Conservation (phyloP, 148 eudicot species). For the Fallopia convolvulus region DNA sequence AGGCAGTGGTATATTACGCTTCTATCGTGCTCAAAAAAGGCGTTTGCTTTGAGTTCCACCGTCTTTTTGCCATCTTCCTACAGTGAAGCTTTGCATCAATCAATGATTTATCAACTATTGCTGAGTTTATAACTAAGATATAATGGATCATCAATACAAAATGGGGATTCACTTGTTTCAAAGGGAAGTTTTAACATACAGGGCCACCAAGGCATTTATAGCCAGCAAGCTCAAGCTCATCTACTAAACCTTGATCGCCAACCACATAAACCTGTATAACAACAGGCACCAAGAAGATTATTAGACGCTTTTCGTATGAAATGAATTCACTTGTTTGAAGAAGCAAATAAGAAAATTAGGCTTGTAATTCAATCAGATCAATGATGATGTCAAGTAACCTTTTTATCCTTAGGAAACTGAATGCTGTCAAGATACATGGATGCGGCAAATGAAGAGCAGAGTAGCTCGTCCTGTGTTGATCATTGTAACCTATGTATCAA, state of each 20-base stretch:
- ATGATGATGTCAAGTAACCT: constrained; percentile 31
- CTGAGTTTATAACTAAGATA: no score
- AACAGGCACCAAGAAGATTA: neutral
- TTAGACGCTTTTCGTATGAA: neutral
- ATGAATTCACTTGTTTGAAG: neutral
- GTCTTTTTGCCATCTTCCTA: constrained; percentile 75
- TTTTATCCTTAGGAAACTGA: constrained; percentile 54
- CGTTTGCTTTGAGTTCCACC: constrained; percentile 40
- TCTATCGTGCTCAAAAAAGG: constrained; percentile 65
- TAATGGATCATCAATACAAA: no score
- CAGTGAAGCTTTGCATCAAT: constrained; percentile 4
- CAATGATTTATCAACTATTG: neutral
- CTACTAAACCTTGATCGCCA: constrained; percentile 84
- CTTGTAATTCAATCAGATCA: neutral
- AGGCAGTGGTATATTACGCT: constrained; percentile 41
- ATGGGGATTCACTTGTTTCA: no score
- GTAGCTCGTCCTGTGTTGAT: constrained; percentile 67
- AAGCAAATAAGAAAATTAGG: neutral
- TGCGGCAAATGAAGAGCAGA: constrained; percentile 80
- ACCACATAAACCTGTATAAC: constrained; percentile 65
- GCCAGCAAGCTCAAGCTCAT: constrained; percentile 84
- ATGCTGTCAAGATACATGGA: constrained; percentile 71
- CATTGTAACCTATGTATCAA: neutral
- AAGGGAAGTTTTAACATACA: constrained; percentile 28
- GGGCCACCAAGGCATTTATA: constrained; percentile 84